Conservation (phyloP, 2,329 filamentous ascomycete genomes). For the Colletotrichum sp. region DNA sequence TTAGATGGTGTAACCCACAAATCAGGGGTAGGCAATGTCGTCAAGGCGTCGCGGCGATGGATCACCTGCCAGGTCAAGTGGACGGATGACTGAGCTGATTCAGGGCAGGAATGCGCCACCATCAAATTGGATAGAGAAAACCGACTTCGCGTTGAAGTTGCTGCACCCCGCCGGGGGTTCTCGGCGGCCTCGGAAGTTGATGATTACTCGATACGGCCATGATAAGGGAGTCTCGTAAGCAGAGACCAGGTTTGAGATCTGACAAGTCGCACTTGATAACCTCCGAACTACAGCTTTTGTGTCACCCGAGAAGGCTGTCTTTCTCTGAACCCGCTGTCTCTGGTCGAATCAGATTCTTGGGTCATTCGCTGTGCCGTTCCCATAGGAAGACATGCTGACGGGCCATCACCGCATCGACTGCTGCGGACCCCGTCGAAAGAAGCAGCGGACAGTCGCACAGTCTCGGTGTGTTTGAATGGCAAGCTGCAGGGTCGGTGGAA, state of each 20-base stretch:
- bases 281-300: neutral
- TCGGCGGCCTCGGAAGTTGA: neutral
- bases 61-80: neutral
- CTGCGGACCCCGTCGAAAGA: neutral
- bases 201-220: neutral
- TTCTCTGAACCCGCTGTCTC: neutral
- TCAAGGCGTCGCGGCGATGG: neutral
- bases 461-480: neutral
- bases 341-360: neutral
- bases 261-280: neutral
- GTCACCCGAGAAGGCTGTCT: neutral
- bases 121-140: neutral
- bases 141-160: neutral
- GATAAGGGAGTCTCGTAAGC: neutral
- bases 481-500: neutral
- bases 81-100: neutral
- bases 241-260: neutral
- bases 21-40: neutral
- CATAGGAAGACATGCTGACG: neutral
- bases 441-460: neutral
- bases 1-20: neutral
- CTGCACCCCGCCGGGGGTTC: neutral
- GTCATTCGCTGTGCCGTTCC: neutral
- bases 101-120: neutral
- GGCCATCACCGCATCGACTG: neutral